Base-by-base conservation (phyloP, 306 rosid species). In the Cucumis hystrix region DNA sequence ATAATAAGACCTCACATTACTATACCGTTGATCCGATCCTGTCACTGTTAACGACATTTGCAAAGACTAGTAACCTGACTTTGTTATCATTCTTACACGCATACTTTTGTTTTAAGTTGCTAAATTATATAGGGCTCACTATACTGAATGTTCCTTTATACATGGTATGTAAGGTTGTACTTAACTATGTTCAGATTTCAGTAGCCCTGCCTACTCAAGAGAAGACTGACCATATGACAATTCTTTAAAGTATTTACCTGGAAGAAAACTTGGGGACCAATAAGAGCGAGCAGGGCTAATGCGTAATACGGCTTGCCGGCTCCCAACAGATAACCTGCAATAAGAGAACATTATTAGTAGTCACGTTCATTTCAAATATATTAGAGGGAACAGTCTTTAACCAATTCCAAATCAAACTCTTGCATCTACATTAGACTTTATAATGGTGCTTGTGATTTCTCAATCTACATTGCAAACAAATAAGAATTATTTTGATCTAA, bases 231-330 rank as follows among this genome's bases (percentile, higher is more conserved):
- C 10, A 30, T 65, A 8, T 65, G 30, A 39, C 28, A 0, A 37
- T 39, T 65, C 4, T 18, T 39, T 65, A 16, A 40, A n/a, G 18
- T 61, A 39, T 78, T 71, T 87, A 92, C 99, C 98, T 95, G 99
- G 67, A 95, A 95, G 65, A 90, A 15, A 40, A 95, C 96, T 84
- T 95, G 99, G 13, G 99, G 99, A 80, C 58, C 64, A 75, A 90
- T 87, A 84, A 95, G 85, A 55, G 86, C 92, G 79, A 95, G 84
- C 70, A 95, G 89, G 77, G 92, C 98, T 73, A 95, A 82, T 1
- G 99, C 99, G 41, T 92, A 87, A 56, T 83, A 91, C 25, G 99
- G 98, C 77, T 95, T 95, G 58, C 91, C 98, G 62, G 93, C 96
- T 77, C 93, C 93, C 16, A 91, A 91, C 75, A 92, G 84, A 85